phyloP scores from a whole-genome alignment of 208 protist species.

The Trypanosoma theileri region DNA sequence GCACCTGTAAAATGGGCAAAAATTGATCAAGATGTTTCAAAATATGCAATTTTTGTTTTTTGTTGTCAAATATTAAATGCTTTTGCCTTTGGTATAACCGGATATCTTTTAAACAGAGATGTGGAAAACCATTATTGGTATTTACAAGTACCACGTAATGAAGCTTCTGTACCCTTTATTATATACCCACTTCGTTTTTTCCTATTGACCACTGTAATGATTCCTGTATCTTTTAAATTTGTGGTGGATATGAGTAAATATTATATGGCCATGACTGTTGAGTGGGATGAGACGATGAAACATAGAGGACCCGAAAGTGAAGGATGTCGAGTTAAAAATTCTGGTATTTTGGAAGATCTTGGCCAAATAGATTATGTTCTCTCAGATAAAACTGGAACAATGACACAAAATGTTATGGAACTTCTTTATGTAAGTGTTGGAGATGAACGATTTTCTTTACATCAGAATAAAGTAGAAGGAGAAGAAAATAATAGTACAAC shows the following conservation, averaged over 20 bases:
- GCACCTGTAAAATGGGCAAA: slow-evolving; percentile 92
- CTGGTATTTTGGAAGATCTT: slow-evolving; percentile 92
- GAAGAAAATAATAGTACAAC: not conserved
- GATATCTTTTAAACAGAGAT: slow-evolving; percentile 55
- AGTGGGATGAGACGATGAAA: slow-evolving; percentile 91
- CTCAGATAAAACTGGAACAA: slow-evolving; percentile 95
- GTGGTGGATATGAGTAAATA: slow-evolving; percentile 95
- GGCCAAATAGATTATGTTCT: slow-evolving; percentile 94
- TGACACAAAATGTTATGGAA: slow-evolving; percentile 95
- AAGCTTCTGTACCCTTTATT: slow-evolving; percentile 38
- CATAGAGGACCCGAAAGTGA: slow-evolving; percentile 34
- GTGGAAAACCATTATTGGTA: slow-evolving; percentile 65
- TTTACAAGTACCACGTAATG: slow-evolving; percentile 42
- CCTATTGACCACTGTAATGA: slow-evolving; percentile 96
- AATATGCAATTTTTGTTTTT: slow-evolving; percentile 89
- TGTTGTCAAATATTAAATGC: slow-evolving; percentile 78
- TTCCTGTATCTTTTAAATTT: slow-evolving; percentile 97
- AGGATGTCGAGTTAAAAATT: slow-evolving; percentile 79
- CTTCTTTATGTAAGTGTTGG: slow-evolving; percentile 58
- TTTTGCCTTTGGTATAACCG: slow-evolving; percentile 80
- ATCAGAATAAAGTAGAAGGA: not conserved
- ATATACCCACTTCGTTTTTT: slow-evolving; percentile 94
- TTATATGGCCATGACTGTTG: slow-evolving; percentile 88
- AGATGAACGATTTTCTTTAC: slow-evolving; percentile 11
- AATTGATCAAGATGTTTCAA: slow-evolving; percentile 88